Base-by-base conservation (phyloP, 2,329 filamentous ascomycete species). In the Chrysosporium keratinophilum region DNA sequence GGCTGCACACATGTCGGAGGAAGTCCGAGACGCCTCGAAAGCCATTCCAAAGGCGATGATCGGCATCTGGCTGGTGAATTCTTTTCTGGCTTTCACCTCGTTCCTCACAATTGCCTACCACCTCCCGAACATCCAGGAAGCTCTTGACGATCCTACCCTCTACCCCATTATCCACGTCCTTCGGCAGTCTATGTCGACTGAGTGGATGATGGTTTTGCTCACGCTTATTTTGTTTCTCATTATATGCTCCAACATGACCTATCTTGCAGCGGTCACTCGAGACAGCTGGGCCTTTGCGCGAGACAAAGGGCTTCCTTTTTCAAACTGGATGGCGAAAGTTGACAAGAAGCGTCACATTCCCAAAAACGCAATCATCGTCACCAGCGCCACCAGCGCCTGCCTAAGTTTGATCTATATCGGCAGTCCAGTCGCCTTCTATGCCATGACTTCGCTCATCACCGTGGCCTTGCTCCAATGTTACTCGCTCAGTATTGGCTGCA, bases 241-340 rank as follows among this genome's bases (percentile, higher is more conserved):
- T 60, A 43, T 67, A 59, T 57, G 64, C 67, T 53, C 44, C 28
- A 50, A 49, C 28, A 56, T 50, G 35, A 56, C 50, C 1, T 49
- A 56, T 19, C 68, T 71, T 57, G 71, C 71, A 0, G 68, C 73
- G 52, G 70, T 68, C 11, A 69, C 68, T 11, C 64, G 73, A 35
- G 67, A 71, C 6, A 66, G 74, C 2, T 75, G 69, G 55, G 72
- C 60, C 0, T 74, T 74, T 55, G 74, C 77, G 5, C 68, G 78
- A 45, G 77, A 80, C 57, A 66, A 71, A 15, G 78, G 78, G 1
- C 65, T 81, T 5, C 77, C 77, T 0, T 80, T 78, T 59, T 78
- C 76, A 0, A 59, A 61, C 0, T 44, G 71, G 7, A 66, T 78
- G 39, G 71, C 71, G 58, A 75, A 67, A 52, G 74, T 80, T 5